Conservation (phyloP, 495 filamentous ascomycete species). For the Tirmania nivea region DNA sequence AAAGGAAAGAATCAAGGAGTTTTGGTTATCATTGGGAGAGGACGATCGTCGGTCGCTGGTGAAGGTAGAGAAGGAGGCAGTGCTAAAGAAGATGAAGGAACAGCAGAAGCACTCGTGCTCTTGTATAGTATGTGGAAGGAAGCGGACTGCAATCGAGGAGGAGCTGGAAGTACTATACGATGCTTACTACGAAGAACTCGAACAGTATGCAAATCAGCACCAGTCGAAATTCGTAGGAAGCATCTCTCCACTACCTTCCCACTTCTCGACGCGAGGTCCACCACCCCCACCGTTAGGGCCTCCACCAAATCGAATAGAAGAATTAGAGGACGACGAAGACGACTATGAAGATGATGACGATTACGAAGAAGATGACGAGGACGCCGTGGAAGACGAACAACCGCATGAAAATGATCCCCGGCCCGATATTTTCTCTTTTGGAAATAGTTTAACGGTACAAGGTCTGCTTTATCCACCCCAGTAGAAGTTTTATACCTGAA, state of each 20-base stretch:
- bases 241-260: background rate
- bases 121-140: constrained; percentile 90
- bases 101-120: constrained; percentile 99
- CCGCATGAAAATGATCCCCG: constrained; percentile 31
- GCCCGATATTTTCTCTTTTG: constrained; percentile 86
- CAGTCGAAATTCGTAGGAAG: constrained; percentile 20
- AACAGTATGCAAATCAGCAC: constrained; percentile 87
- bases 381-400: constrained; percentile 34
- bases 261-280: constrained; percentile 14
- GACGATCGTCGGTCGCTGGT: constrained; percentile 82
- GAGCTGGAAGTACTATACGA: constrained; percentile 98
- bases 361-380: constrained; percentile 39
- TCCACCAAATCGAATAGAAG: constrained; percentile 31
- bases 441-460: constrained; percentile 90
- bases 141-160: constrained; percentile 92
- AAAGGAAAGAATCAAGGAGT: constrained; percentile 89
- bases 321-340: constrained; percentile 27
- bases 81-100: constrained; percentile 98
- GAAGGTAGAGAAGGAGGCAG: constrained; percentile 96
- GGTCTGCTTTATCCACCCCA: constrained; percentile 33
- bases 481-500: too few relatives aligned
- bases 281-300: constrained; percentile 9
- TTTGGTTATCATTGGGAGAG: constrained; percentile 93
- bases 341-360: constrained; percentile 23
- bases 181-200: constrained; percentile 94